These are phyloP conservation scores for Claviceps spartinae DNA, from an alignment of 2,329 filamentous ascomycete species.

Conservation along the genomic window DNA sequence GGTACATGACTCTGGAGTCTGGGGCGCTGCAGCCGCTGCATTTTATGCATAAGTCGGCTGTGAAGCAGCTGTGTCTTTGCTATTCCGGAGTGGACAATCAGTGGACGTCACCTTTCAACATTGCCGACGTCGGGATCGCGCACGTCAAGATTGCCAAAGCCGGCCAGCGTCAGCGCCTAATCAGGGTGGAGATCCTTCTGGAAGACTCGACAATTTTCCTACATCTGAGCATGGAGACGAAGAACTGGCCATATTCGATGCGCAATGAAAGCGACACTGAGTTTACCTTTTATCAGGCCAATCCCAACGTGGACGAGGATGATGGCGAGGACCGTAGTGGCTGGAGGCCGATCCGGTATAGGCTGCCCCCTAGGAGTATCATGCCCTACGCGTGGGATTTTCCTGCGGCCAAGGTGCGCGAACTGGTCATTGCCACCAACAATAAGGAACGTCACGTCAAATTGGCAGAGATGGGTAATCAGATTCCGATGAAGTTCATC, in stretches of 20 bases:
- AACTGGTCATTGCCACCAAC: constrained; percentile 55
- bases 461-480: constrained; percentile 88
- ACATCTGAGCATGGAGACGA: constrained; percentile 77
- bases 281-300: constrained; percentile 90
- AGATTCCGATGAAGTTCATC: constrained; percentile 84
- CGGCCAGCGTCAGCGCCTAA: constrained; percentile 75
- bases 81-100: constrained; percentile 91
- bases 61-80: constrained; percentile 85
- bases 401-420: constrained; percentile 90
- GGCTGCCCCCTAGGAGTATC: constrained; percentile 83
- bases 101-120: constrained; percentile 96
- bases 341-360: constrained; percentile 87
- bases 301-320: constrained; percentile 86
- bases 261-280: constrained; percentile 95
- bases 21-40: constrained; percentile 77
- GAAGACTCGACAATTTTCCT: constrained; percentile 90
- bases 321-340: constrained; percentile 71
- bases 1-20: constrained; percentile 62
- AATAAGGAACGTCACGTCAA: constrained; percentile 71
- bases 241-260: constrained; percentile 98
- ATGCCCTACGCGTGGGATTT: constrained; percentile 99
- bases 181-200: constrained; percentile 80
- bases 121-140: constrained; percentile 82
- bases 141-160: constrained; percentile 89
- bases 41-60: constrained; percentile 69